Evolutionary conservation across 176 grass and related monocot genomes (phyloP).

Genomic region (Aegilops umbellulata): DNA sequence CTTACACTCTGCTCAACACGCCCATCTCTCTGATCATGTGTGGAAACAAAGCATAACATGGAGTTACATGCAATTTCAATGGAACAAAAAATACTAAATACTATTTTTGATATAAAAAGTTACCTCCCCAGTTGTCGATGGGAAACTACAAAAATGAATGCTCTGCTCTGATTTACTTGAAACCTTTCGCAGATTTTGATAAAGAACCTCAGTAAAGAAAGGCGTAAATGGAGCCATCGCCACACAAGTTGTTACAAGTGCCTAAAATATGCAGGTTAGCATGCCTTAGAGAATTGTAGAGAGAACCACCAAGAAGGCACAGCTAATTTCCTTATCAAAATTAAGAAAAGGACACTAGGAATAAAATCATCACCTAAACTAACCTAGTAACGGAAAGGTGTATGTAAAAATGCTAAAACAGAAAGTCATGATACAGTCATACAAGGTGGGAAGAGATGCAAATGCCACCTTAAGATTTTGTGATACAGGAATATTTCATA

Average conservation of each 20-base stretch:
- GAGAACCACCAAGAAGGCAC: constrained; percentile 15
- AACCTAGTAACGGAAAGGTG: no score
- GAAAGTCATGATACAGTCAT: no score
- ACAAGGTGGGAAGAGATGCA: no score
- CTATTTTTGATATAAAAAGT: not conserved
- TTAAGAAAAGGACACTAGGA: not conserved
- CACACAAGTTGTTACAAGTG: constrained; percentile 86
- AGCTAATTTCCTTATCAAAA: no score
- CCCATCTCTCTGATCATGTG: constrained; percentile 76
- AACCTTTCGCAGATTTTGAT: constrained; percentile 89
- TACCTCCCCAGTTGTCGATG: constrained; percentile 82
- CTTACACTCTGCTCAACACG: constrained; percentile 93
- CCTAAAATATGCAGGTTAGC: constrained; percentile 35
- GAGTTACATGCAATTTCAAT: not conserved
- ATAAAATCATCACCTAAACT: not conserved
- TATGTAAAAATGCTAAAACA: no score
- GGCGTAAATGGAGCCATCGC: constrained; percentile 97
- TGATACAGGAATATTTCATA: not conserved
- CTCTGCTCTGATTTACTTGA: constrained; percentile 74
- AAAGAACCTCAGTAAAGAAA: constrained; percentile 95
- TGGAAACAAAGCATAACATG: constrained; percentile 19
- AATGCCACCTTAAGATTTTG: not conserved
- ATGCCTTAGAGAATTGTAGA: not conserved
- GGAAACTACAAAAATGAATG: constrained; percentile 91
- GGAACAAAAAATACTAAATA: not conserved